These are phyloP conservation scores for Hanseniaspora thailandica DNA, from an alignment of 805 yeast genomes.

Conservation along the genomic window DNA sequence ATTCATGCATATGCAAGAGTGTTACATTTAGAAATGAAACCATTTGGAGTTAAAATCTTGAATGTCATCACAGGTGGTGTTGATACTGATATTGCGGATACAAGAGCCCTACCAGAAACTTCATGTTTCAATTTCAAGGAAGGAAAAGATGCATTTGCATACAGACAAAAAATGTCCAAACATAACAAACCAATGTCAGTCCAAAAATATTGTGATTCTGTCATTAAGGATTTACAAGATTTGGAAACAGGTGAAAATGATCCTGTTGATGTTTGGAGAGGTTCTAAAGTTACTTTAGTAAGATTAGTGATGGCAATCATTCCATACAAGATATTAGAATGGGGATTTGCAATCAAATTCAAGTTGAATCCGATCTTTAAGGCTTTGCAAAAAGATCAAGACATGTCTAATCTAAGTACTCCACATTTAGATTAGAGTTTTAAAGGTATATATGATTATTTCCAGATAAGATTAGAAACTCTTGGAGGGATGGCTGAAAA, in stretches of 20 bases:
- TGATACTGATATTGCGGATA: constrained; percentile 56
- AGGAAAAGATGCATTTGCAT: constrained; percentile 37
- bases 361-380: constrained; percentile 29
- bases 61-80: constrained; percentile 71
- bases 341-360: constrained; percentile 33
- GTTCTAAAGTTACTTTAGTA: constrained; percentile 35
- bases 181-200: constrained; percentile 50
- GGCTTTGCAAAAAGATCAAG: constrained; percentile 22
- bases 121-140: constrained; percentile 46
- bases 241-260: constrained; percentile 20
- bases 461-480: no score
- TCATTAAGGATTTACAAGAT: constrained; percentile 23
- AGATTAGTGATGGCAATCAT: constrained; percentile 29
- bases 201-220: constrained; percentile 44
- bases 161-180: constrained; percentile 48
- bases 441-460: neutral
- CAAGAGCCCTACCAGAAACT: constrained; percentile 42
- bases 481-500: no score
- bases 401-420: neutral
- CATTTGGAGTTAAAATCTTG: constrained; percentile 59
- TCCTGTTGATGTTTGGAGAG: constrained; percentile 47
- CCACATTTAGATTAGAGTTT: neutral
- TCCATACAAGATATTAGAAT: constrained; percentile 41
- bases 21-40: constrained; percentile 54
- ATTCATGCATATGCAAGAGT: constrained; percentile 58